Evolutionary conservation across 1,284 basidiomycete genomes (phyloP).

Genomic region (Pseudozyma thailandica): DNA sequence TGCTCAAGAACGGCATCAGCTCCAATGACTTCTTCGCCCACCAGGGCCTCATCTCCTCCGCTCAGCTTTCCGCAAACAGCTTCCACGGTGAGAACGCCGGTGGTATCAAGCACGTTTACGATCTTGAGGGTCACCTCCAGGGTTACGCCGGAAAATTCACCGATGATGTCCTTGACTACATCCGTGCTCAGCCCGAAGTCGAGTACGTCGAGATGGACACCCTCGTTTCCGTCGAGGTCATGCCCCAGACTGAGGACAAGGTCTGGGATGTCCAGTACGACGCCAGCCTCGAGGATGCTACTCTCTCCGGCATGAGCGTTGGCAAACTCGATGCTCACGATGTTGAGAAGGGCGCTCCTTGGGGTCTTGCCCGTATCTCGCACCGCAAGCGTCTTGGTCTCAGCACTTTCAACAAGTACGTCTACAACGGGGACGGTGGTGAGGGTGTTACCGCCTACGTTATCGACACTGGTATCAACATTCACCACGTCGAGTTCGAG

Average conservation of each 20-base stretch:
- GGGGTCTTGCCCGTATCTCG: slow-evolving; percentile 96
- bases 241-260: slow-evolving; percentile 58
- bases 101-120: slow-evolving; percentile 63
- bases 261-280: slow-evolving; percentile 68
- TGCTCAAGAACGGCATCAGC: slow-evolving; percentile 63
- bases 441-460: slow-evolving; percentile 88
- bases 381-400: slow-evolving; percentile 84
- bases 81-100: slow-evolving; percentile 52
- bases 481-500: slow-evolving; percentile 85
- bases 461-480: slow-evolving; percentile 84
- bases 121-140: slow-evolving; percentile 70
- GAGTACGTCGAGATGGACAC: slow-evolving; percentile 88
- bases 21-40: slow-evolving; percentile 57
- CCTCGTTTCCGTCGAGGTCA: slow-evolving; percentile 59
- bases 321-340: slow-evolving; percentile 50
- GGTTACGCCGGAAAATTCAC: slow-evolving; percentile 90
- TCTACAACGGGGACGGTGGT: slow-evolving; percentile 80
- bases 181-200: slow-evolving; percentile 88
- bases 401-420: slow-evolving; percentile 86
- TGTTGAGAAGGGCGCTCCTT: slow-evolving; percentile 82
- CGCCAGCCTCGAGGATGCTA: slow-evolving; percentile 76
- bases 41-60: slow-evolving; percentile 49
- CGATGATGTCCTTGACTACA: slow-evolving; percentile 77
- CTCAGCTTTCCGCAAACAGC: slow-evolving; percentile 52
- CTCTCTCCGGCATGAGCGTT: slow-evolving; percentile 64